A percentile compares a stretch with the other conserved stretches of the same genome.
Conservation (phyloP, 495 filamentous ascomycete species). For the Neurospora discreta region DNA sequence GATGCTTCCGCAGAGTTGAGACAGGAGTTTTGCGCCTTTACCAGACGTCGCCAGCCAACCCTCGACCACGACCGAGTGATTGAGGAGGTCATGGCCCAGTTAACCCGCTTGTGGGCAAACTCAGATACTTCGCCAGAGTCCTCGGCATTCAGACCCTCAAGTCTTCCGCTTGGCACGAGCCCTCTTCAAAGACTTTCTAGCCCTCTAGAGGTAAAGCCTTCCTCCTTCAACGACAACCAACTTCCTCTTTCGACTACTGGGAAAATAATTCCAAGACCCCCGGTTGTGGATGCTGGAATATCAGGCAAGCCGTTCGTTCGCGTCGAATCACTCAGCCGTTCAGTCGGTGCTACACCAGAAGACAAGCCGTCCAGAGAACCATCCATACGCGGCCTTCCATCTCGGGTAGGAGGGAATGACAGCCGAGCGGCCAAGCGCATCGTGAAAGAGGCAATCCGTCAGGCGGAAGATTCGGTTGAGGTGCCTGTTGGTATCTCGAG, state of each 20-base stretch:
- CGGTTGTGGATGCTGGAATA: slow-evolving; percentile 31
- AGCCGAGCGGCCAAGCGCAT: not conserved
- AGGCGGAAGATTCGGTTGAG: slow-evolving; percentile 25
- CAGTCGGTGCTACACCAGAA: slow-evolving; percentile 9
- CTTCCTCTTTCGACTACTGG: not conserved
- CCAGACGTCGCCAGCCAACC: slow-evolving; percentile 23
- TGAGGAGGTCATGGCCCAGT: slow-evolving; percentile 31
- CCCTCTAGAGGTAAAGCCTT: not conserved
- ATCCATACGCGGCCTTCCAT: not conserved
- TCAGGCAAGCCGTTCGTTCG: slow-evolving; percentile 36
- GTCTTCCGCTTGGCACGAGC: slow-evolving; percentile 5
- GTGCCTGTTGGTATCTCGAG: slow-evolving; percentile 70
- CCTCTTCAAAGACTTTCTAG: slow-evolving; percentile 3
- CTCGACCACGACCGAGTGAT: slow-evolving; percentile 30
- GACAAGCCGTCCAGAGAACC: slow-evolving; percentile 4
- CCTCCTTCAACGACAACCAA: not conserved
- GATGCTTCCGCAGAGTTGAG: slow-evolving; percentile 33
- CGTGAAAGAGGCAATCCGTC: not conserved
- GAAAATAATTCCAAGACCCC: slow-evolving; percentile 16
- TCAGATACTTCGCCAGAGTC: slow-evolving; percentile 1
- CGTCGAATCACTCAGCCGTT: slow-evolving; percentile 16
- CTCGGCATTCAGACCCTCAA: not conserved
- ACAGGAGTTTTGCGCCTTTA: slow-evolving; percentile 33
- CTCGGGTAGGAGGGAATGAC: not conserved
- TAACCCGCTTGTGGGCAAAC: slow-evolving; percentile 12